Base-by-base conservation (phyloP, 495 filamentous ascomycete genomes). In the Rhypophila decipiens region DNA sequence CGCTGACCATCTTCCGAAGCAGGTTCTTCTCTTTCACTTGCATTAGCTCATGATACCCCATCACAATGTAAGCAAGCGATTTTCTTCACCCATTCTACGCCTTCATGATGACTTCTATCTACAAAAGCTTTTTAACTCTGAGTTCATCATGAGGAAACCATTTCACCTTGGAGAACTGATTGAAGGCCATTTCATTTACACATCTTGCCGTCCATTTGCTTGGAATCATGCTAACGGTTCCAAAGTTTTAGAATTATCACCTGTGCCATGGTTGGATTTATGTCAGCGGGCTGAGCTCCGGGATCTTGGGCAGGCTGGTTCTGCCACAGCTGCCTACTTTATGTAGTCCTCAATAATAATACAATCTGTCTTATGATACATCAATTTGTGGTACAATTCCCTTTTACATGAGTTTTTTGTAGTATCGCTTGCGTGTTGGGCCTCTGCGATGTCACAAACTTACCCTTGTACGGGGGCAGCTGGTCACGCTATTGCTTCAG, bases 121-220 rank as follows among this genome's bases (percentile, higher is more conserved):
- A 10, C 17, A 37, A 40, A 22, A 58, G 58, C 55, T 57, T 86
- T 78, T 82, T 85, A 74, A 84, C 48, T 58, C 74, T 76, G 88
- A 81, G 67, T 77, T 69, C 64, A 70, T 72, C 77, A 60, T 87
- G 85, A 83, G 75, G 87, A 87, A 77, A 79, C 44, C 76, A 72
- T 78, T 84, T 86, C 86, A 91, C 85, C 85, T 94, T 91, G 87
- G 88, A 91, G 88, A 94, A 85, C 88, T 94, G 88, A 94, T 73
- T 61, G 54, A 57, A 56, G 48, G 47, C 37, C 33, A 22, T 39
- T 42, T 12, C 24, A 40, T 11, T 31, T 39, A 29, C 1, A 15
- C 18, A 39, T 46, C 27, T 39, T 39, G 34, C 46, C n/a, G 10
- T 17, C 38, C 19, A 23, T 22, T 27, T 44, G 42, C n/a, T 17